Evolutionary conservation across 2,329 filamentous ascomycete genomes (phyloP), one percentile per base, ranked within the genome.

Genomic region (Chrysosphaeria jannelii): DNA sequence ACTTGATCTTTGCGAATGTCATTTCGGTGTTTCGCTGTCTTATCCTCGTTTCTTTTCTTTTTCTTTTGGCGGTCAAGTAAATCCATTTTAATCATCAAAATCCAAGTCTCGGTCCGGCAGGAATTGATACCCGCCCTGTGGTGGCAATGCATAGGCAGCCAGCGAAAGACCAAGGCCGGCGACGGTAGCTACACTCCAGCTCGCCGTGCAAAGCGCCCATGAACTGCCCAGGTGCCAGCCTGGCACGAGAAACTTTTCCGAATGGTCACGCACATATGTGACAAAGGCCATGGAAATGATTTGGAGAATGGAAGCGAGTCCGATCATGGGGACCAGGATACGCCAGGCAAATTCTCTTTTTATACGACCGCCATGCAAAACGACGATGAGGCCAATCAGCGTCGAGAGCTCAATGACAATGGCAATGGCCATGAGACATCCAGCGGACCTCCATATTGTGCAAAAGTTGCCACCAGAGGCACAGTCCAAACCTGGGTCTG

Each of bases 401-500:
- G 65, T 65, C 26, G 70, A 75, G 19, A 85, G 57, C 42, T 89
- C 68, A 19, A 85, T 41, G n/a, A 90, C 64, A 18, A 76, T 60
- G 6, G 71, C 59, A 35, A 91, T 72, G 24, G 67, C 72, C 48
- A 89, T 76, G 31, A 90, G 46, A 45, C 91, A 93, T 13, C 74
- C 78, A 17, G 76, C 65, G 13, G 65, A 75, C 28, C 72, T 60
- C 81, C 81, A 97, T 56, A 88, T 70, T 35, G 65, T 70, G 51
- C 85, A 93, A 46, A 93, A 91, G 25, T 29, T 22, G 24, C 62
- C 55, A 34, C 67, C 58, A 24, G 61, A 57, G 34, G 53, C 56
- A 26, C 50, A 26, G 43, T n/a, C n/a, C n/a, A n/a, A n/a, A n/a
- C n/a, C n/a, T n/a, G n/a, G n/a, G n/a, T n/a, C n/a, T n/a, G n/a